Base-by-base conservation (phyloP, 352 stramenopile species). In the Phytopythium helicoides region DNA sequence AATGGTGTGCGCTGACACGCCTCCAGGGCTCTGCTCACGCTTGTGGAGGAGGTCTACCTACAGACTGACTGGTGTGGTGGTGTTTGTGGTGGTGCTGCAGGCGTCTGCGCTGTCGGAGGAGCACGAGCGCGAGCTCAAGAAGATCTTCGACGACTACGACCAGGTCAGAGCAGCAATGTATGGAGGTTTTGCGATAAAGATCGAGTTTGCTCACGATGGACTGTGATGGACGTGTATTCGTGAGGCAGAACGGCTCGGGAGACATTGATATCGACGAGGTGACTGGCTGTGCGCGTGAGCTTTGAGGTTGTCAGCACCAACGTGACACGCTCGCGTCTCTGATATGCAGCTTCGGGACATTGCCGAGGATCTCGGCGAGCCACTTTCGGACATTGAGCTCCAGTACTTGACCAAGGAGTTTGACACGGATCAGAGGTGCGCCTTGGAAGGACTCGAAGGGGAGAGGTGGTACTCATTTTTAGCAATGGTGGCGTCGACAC, bases 61-160 rank as follows among this genome's bases (percentile, higher is more conserved):
- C n/a, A n/a, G n/a, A n/a, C n/a, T n/a, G n/a, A n/a, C 14, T 56
- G 52, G 26, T 23, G 16, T 31, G 22, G 33, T 16, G 23, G n/a
- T 14, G 7, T 23, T 1, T 19, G 19, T 45, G 19, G 9, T 38
- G 31, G 15, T 0, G 52, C 16, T 16, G 38, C 47, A 80, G 72
- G 54, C 64, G n/a, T 64, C 68, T 19, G 67, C 74, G 8, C 70
- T 92, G 47, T 87, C 76, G 40, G 64, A 85, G 36, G 78, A 88
- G 52, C 69, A 87, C 47, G 74, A 89, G 60, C 69, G 48, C 5
- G 77, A 91, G 62, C 73, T 91, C 54, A 68, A 61, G 52, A 89
- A 89, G 56, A 84, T 89, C 51, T 87, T 89, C 47, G 81, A 89
- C 58, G 76, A 86, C 66, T 89, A 87, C 46, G 77, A 89, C 35